A percentile compares a stretch with the other conserved stretches of the same genome.
Evolutionary conservation across 352 stramenopile species (phyloP).

Genomic region (Aphanomyces euteiches): DNA sequence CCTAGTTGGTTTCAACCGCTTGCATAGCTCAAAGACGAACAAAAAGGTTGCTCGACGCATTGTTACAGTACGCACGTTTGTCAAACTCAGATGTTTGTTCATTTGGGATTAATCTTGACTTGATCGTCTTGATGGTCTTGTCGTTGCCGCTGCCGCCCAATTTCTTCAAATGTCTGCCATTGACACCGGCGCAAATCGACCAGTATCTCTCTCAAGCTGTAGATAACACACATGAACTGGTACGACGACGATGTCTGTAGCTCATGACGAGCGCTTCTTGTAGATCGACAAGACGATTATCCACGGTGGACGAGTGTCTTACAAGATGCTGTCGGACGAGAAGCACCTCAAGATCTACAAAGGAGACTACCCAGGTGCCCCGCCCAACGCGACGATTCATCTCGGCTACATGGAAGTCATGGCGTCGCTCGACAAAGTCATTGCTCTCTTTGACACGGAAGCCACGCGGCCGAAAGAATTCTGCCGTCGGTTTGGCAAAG

Average conservation of each 20-base stretch:
- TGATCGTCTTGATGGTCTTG: no score
- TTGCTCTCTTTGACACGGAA: background rate
- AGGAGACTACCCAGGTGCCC: background rate
- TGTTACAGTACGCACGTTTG: no score
- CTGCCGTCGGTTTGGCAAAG: constrained; percentile 3
- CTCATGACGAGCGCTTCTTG: background rate
- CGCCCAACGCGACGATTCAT: background rate
- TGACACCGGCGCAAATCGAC: background rate
- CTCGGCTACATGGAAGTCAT: background rate
- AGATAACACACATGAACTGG: background rate
- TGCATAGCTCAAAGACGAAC: no score
- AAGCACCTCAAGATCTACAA: constrained; percentile 2
- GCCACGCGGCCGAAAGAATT: background rate
- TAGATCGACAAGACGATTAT: no score
- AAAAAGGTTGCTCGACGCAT: no score
- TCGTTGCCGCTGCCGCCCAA: constrained; percentile 14
- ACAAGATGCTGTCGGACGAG: background rate
- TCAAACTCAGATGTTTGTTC: no score
- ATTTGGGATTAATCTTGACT: no score
- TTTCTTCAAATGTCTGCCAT: constrained; percentile 7
- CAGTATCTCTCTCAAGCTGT: background rate
- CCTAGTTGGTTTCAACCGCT: no score
- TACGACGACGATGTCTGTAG: background rate
- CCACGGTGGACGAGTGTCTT: background rate
- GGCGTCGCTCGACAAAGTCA: background rate